Evolutionary conservation across 2,329 filamentous ascomycete genomes (phyloP), one percentile per base, ranked within the genome.

Genomic region (Beauveria sp.): DNA sequence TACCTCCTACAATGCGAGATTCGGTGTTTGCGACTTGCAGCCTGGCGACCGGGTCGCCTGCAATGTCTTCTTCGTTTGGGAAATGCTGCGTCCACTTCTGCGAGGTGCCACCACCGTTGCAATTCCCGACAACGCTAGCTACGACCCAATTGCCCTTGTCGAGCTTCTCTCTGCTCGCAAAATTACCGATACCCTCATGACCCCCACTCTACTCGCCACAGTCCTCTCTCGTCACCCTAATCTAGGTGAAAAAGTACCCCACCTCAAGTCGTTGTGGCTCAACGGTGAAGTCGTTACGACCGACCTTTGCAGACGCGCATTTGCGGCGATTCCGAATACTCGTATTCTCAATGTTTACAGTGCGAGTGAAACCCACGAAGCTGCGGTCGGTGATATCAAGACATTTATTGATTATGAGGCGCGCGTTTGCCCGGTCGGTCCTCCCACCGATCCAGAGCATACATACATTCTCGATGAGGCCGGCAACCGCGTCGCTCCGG

Each of bases 51-150:
- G 90, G 7, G 89, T 92, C 12, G 90, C 90, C n/a, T 92, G 89
- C 75, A 93, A 92, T 77, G 90, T 92, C 62, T 93, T 92, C 72
- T 93, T 93, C 70, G 81, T 92, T 52, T 93, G 90, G 90, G 90
- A 93, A 71, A 92, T 92, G 61, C 72, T 93, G 59, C 87, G 90
- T 5, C 90, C 90, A 9, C 77, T 93, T 50, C 71, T 93, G 59
- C 83, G 89, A 59, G 90, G 90, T 66, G 90, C 89, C 3, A 91
- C 90, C 0, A 87, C 90, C 5, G 82, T 92, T 24, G 83, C 87
- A 3, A 84, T 92, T 18, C 88, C 89, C 1, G 90, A 93, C 66
- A 84, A 89, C 66, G 82, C 81, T 41, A 92, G 89, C 73, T 92
- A 92, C 67, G 90, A 93, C 65, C 89, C 90, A 0, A 82, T 84